Conservation (phyloP, 163 green algal genomes). For the Trebouxia gelatinosa region DNA sequence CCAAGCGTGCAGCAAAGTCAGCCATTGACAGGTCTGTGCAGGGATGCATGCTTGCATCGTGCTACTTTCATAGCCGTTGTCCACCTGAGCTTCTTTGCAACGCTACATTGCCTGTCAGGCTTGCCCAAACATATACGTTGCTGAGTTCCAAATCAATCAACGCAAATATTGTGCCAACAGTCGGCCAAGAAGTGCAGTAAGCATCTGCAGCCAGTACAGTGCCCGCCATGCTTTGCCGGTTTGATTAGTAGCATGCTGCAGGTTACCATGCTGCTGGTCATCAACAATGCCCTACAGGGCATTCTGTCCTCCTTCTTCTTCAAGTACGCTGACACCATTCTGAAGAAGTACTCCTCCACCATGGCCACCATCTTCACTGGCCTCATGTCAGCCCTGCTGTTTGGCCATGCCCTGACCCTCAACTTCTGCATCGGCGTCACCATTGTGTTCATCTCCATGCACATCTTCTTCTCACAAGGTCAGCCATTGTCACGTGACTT, state of each 20-base stretch:
- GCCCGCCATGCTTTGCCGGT: background rate
- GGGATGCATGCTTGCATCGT: no score
- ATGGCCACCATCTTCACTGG: conserved; percentile 95
- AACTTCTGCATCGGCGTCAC: conserved; percentile 94
- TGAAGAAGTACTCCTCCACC: conserved; percentile 80
- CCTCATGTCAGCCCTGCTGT: conserved; percentile 82
- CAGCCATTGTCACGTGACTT: background rate
- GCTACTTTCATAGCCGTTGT: no score
- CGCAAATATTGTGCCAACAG: no score
- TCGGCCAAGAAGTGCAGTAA: no score
- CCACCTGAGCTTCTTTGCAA: no score
- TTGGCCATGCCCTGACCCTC: conserved; percentile 86
- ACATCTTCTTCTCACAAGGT: conserved; percentile 82
- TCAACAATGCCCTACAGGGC: conserved; percentile 91
- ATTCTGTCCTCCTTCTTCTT: conserved; percentile 89
- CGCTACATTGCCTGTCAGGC: no score
- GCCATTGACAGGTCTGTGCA: no score
- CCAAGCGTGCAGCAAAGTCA: no score
- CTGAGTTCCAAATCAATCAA: no score
- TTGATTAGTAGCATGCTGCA: conserved; percentile 19
- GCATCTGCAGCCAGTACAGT: no score
- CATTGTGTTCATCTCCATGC: conserved; percentile 98
- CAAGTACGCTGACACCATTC: conserved; percentile 85
- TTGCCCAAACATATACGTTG: no score
- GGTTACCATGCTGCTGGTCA: conserved; percentile 82